These are phyloP conservation scores for Leccinellum rugosiceps DNA, from an alignment of 768 basidiomycete species.

Conservation along the genomic window DNA sequence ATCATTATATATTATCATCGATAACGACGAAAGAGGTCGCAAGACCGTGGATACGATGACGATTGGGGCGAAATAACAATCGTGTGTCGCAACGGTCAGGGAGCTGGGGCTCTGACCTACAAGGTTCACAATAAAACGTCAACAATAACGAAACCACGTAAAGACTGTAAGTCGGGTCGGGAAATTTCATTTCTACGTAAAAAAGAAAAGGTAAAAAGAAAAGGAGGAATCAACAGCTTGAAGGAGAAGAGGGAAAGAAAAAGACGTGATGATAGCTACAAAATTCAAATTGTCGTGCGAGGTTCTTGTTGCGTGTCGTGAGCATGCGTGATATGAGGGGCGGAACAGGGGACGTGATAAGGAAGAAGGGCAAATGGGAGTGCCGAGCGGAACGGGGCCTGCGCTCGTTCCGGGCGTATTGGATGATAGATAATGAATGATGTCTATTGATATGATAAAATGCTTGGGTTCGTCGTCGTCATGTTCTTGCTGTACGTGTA, in stretches of 20 bases:
- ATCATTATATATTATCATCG: not conserved
- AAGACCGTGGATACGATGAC: constrained; percentile 1
- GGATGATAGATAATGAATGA: constrained; percentile 5
- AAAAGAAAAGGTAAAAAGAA: not conserved
- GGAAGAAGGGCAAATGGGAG: not conserved
- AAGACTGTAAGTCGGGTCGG: constrained; percentile 15
- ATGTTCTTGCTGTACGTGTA: constrained; percentile 17
- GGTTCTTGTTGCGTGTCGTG: constrained; percentile 12
- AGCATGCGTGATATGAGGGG: constrained; percentile 15
- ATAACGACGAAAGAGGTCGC: not conserved
- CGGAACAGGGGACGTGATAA: constrained; percentile 1
- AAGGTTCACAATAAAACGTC: not conserved
- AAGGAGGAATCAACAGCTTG: not conserved
- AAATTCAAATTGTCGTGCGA: not conserved
- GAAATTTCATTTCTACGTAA: constrained; percentile 10
- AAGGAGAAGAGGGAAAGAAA: not conserved
- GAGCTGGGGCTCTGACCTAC: not conserved
- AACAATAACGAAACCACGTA: constrained; percentile 9
- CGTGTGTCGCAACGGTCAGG: not conserved
- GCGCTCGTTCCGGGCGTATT: constrained; percentile 6
- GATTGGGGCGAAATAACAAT: not conserved
- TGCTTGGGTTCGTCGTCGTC: constrained; percentile 19
- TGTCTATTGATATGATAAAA: constrained; percentile 20
- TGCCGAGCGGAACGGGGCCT: constrained; percentile 4
- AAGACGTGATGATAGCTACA: constrained; percentile 11